Evolutionary conservation across 140 eudicot genomes (phyloP), one percentile per base, ranked within the genome.

Genomic region (Bidens hawaiensis): DNA sequence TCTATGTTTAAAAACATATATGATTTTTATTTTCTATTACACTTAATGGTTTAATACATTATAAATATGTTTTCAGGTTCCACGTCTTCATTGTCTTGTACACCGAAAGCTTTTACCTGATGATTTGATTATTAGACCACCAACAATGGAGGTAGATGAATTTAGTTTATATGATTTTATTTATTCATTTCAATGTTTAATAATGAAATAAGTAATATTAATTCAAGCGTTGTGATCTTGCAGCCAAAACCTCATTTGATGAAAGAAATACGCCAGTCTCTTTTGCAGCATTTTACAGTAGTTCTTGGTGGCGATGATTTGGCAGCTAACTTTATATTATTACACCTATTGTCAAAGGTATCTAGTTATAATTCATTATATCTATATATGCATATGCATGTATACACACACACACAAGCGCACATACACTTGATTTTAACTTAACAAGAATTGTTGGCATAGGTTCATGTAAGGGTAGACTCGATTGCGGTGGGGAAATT

Each of bases 261-360:
- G 34, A 85, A 70, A 73, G 95, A 78, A 61, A 62, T 85, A 57
- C 81, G 97, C 48, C 94, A 94, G 40, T 69, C 95, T 34, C 69
- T 94, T 42, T 63, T 94, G 73, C 79, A 69, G 14, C 83, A 94
- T 75, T 94, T 94, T 22, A 76, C 88, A 24, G 69, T 85, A 24
- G 83, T 81, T 67, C 90, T 94, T 18, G 99, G 99, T 64, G 84
- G 81, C 70, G 99, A 94, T 48, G 76, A 73, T 54, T 52, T 94
- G 71, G 90, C 97, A 76, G 99, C 99, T 67, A 75, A 83, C 24
- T 83, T 74, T 79, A 58, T 94, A 76, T 73, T 94, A 68, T 75
- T 94, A 78, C 97, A 94, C 74, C 86, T 94, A 59, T 75, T 94
- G 50, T 94, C 99, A 53, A 81, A 81, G 95, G 99, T 85, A 78